Evolutionary conservation across 805 yeast species (phyloP).

Genomic region (Nakazawaea laoshanensis): DNA sequence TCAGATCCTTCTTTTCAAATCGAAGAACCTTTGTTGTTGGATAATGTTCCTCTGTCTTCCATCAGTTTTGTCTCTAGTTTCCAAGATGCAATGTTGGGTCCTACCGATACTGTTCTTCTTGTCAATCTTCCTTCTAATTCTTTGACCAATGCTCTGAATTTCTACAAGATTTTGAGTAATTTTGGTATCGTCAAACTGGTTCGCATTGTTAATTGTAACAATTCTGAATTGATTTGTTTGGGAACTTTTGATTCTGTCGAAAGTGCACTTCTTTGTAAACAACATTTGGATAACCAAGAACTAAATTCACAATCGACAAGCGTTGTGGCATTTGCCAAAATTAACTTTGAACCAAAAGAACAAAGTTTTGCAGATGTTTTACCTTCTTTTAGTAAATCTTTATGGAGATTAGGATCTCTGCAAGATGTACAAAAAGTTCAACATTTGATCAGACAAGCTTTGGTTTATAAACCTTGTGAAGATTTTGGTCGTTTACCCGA

Average conservation of each 20-base stretch:
- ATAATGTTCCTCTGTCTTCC: constrained; percentile 52
- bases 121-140: constrained; percentile 62
- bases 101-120: constrained; percentile 69
- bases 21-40: constrained; percentile 25
- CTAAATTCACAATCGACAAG: constrained; percentile 71
- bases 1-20: constrained; percentile 44
- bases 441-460: constrained; percentile 36
- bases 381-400: constrained; percentile 44
- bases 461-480: constrained; percentile 31
- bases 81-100: constrained; percentile 62
- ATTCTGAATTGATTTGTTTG: constrained; percentile 36
- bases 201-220: constrained; percentile 39
- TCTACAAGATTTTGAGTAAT: constrained; percentile 40
- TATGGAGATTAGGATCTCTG: too few relatives aligned
- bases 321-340: constrained; percentile 78
- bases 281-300: constrained; percentile 74
- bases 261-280: constrained; percentile 71
- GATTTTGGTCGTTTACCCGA: constrained; percentile 75
- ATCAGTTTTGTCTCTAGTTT: constrained; percentile 62
- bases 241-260: constrained; percentile 70
- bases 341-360: constrained; percentile 21
- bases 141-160: constrained; percentile 43
- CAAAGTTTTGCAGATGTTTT: constrained; percentile 51
- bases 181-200: constrained; percentile 59
- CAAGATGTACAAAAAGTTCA: constrained; percentile 36